These are phyloP conservation scores for Xylaria sp. DNA, from an alignment of 495 filamentous ascomycete genomes.

Conservation along the genomic window DNA sequence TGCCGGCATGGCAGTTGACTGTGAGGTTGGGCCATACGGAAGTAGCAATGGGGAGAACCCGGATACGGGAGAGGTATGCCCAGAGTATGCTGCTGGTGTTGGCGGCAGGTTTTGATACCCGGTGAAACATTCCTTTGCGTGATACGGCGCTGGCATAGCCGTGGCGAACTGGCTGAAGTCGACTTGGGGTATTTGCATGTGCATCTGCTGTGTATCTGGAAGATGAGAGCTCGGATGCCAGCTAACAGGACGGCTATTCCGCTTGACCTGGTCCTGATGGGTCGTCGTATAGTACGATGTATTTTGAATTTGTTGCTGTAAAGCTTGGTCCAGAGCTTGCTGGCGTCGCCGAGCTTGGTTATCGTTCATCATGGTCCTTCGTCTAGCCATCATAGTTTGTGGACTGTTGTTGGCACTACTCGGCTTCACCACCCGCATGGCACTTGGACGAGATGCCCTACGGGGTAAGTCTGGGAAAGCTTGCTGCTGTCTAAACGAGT, in stretches of 20 bases:
- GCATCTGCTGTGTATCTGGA: constrained; percentile 42
- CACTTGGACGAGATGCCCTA: constrained; percentile 46
- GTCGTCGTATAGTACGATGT: constrained; percentile 39
- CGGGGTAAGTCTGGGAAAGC: constrained; percentile 43
- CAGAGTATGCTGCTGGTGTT: constrained; percentile 50
- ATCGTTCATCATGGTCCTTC: constrained; percentile 64
- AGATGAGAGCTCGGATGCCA: constrained; percentile 69
- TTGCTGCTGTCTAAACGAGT: constrained; percentile 46
- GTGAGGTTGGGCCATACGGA: constrained; percentile 41
- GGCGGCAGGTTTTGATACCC: constrained; percentile 50
- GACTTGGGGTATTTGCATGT: constrained; percentile 44
- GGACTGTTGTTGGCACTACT: constrained; percentile 76
- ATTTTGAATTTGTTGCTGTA: constrained; percentile 44
- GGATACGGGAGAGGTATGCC: constrained; percentile 54
- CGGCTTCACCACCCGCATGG: constrained; percentile 69
- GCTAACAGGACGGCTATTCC: constrained; percentile 64
- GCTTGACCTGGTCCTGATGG: constrained; percentile 42
- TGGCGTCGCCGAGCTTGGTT: constrained; percentile 45
- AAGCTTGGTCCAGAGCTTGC: constrained; percentile 46
- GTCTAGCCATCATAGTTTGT: constrained; percentile 56
- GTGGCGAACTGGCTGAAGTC: constrained; percentile 40
- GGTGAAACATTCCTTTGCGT: constrained; percentile 47
- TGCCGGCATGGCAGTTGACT: constrained; percentile 31
- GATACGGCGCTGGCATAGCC: constrained; percentile 42
- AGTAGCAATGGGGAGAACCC: constrained; percentile 45